Evolutionary conservation across 1,139 yeast species (phyloP), one percentile per base, ranked within the genome.

Genomic region (Diutina pseudorugosa): DNA sequence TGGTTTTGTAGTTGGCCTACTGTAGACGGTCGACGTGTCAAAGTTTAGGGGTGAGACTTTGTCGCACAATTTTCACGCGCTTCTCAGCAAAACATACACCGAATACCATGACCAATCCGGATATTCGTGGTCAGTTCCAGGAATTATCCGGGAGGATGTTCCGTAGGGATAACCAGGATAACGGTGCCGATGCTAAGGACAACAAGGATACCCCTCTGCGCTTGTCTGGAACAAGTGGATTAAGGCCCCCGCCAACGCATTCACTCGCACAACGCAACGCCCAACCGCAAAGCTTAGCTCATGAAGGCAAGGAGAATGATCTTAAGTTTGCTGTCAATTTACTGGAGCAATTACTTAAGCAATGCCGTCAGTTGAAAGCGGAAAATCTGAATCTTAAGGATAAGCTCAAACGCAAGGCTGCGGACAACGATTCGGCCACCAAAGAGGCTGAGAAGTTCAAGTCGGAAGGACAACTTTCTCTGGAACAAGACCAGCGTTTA

Each of bases 251-350:
- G 12, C 36, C 16, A 30, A 30, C n/a, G 36, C 36, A 11, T 30
- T 30, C n/a, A 5, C 36, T 30, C n/a, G n/a, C 36, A 30, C 36
- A 7, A 30, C 36, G 5, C 5, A 30, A 11, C 1, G 4, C 36
- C 4, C 36, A 14, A 14, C 36, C 36, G 1, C 70, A 74, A 5
- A 62, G 66, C 4, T 60, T 72, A 54, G 75, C 75, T 1, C 77
- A 76, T 1, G 79, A 75, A 57, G 62, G 74, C 5, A 72, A 74
- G 56, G 79, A 78, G 27, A 79, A 82, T 59, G 93, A 88, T 58
- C 80, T 87, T 70, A 81, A 83, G 59, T 89, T 89, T 64, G 88
- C 87, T 4, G 85, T 90, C 53, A 94, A 89, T 1, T 70, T 90
- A 56, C 85, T 94, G 65, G 95, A 89, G 61, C 85, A 83, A 53